A percentile compares a stretch with the other conserved stretches of the same genome.
These are phyloP conservation scores for Onygena corvina DNA, from an alignment of 2,329 filamentous ascomycete species.

Conservation along the genomic window DNA sequence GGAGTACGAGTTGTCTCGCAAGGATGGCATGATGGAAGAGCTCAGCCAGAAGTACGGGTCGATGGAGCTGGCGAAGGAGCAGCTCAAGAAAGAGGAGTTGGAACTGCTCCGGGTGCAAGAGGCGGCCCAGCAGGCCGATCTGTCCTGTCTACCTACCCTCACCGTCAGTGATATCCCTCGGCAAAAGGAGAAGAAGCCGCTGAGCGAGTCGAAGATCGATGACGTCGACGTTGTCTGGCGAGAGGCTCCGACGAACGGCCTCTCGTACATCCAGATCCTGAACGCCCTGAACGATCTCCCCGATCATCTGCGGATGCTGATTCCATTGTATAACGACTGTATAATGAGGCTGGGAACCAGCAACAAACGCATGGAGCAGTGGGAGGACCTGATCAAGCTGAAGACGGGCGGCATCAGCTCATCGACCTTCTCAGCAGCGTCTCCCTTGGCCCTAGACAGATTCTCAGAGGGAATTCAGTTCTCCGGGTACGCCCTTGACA, in stretches of 20 bases:
- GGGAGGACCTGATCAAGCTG: slow-evolving; percentile 90
- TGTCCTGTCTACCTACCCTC: slow-evolving; percentile 78
- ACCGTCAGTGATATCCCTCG: slow-evolving; percentile 82
- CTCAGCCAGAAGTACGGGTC: slow-evolving; percentile 57
- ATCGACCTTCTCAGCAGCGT: slow-evolving; percentile 70
- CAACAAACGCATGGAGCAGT: slow-evolving; percentile 77
- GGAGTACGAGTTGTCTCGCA: slow-evolving; percentile 61
- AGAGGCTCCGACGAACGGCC: slow-evolving; percentile 82
- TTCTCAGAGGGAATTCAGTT: slow-evolving; percentile 74
- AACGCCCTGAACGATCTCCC: slow-evolving; percentile 68
- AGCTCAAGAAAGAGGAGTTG: slow-evolving; percentile 65
- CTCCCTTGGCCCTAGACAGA: slow-evolving; percentile 56
- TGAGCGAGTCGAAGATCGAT: slow-evolving; percentile 45
- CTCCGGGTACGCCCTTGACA: slow-evolving; percentile 75
- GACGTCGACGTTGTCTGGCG: slow-evolving; percentile 72
- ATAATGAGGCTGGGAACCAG: slow-evolving; percentile 89
- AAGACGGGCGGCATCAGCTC: slow-evolving; percentile 87
- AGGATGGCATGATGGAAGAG: slow-evolving; percentile 62
- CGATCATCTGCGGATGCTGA: slow-evolving; percentile 67
- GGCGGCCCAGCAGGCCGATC: slow-evolving; percentile 68
- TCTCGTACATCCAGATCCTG: slow-evolving; percentile 90
- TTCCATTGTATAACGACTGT: slow-evolving; percentile 82
- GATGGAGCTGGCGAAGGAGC: slow-evolving; percentile 56
- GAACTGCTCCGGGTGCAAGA: slow-evolving; percentile 71
- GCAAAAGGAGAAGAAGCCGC: slow-evolving; percentile 60